Percentiles rank a stretch among this genome's conserved stretches.
Conservation (phyloP, 768 basidiomycete species). For the Lentinula detonsa region DNA sequence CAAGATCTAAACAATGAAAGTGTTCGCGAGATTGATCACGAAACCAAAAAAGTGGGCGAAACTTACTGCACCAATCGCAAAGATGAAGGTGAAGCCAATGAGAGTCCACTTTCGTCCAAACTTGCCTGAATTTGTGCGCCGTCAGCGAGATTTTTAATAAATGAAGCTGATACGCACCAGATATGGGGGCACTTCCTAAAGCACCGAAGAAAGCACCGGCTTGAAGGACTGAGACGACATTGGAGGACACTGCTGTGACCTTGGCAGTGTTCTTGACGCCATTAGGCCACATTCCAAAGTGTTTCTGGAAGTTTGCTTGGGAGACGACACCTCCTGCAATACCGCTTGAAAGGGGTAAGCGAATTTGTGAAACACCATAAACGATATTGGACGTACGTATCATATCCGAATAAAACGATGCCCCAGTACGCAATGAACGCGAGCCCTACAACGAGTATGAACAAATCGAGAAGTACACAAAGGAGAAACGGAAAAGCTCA, state of each 20-base stretch:
- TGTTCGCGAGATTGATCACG: background rate
- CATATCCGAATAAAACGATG: constrained; percentile 53
- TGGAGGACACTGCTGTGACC: constrained; percentile 59
- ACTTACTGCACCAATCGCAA: constrained; percentile 66
- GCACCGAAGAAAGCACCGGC: constrained; percentile 89
- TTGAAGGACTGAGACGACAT: constrained; percentile 84
- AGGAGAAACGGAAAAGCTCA: constrained; percentile 13
- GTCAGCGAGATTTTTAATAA: background rate
- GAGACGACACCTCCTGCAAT: constrained; percentile 53
- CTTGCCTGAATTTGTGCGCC: constrained; percentile 29
- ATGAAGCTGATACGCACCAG: constrained; percentile 26
- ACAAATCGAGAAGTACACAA: background rate
- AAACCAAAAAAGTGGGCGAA: background rate
- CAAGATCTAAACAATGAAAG: constrained; percentile 42
- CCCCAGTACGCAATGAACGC: constrained; percentile 52
- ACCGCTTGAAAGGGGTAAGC: constrained; percentile 12
- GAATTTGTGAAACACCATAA: background rate
- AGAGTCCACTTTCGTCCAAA: constrained; percentile 67
- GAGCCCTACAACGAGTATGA: constrained; percentile 27
- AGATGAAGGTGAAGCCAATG: constrained; percentile 54
- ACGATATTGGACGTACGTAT: constrained; percentile 28
- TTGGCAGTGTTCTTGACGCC: constrained; percentile 32
- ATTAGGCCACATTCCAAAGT: constrained; percentile 49
- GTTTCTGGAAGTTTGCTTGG: constrained; percentile 50
- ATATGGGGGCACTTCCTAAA: constrained; percentile 63